phyloP scores from a whole-genome alignment of 2,329 filamentous ascomycete species.

The Fusarium paranaense region DNA sequence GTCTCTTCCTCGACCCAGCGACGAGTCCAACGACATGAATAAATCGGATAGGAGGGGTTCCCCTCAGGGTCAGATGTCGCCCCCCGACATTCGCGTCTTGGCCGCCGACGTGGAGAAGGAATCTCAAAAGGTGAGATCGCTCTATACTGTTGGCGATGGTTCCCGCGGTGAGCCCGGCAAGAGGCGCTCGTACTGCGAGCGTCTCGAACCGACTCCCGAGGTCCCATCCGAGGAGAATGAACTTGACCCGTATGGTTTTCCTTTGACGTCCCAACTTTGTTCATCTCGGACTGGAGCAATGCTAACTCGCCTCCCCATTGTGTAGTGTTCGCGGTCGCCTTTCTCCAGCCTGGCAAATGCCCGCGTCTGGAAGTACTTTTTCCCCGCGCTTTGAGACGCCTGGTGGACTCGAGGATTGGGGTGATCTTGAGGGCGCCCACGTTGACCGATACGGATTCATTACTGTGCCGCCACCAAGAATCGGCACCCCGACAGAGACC shows the following conservation, averaged over 20 bases:
- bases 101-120: constrained; percentile 69
- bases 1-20: constrained; percentile 37
- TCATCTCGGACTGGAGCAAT: constrained; percentile 40
- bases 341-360: constrained; percentile 50
- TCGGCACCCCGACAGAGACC: constrained; percentile 55
- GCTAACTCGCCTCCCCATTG: constrained; percentile 43
- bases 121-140: constrained; percentile 75
- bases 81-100: constrained; percentile 65
- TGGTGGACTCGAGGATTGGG: constrained; percentile 75
- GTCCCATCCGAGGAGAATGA: constrained; percentile 64
- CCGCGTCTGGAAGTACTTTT: constrained; percentile 58
- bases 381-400: constrained; percentile 55
- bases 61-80: constrained; percentile 37
- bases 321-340: constrained; percentile 46
- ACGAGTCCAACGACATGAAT: constrained; percentile 40
- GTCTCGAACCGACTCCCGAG: constrained; percentile 62
- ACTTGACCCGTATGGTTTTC: constrained; percentile 69
- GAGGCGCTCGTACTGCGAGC: constrained; percentile 60
- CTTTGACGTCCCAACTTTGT: constrained; percentile 49
- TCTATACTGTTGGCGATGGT: constrained; percentile 69
- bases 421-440: constrained; percentile 69
- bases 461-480: constrained; percentile 56
- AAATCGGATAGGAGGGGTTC: constrained; percentile 25
- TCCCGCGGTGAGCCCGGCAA: constrained; percentile 65
- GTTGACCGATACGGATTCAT: constrained; percentile 79